These are phyloP conservation scores for Phenoliferia sp. DNA, from an alignment of 1,284 basidiomycete species.

Conservation along the genomic window DNA sequence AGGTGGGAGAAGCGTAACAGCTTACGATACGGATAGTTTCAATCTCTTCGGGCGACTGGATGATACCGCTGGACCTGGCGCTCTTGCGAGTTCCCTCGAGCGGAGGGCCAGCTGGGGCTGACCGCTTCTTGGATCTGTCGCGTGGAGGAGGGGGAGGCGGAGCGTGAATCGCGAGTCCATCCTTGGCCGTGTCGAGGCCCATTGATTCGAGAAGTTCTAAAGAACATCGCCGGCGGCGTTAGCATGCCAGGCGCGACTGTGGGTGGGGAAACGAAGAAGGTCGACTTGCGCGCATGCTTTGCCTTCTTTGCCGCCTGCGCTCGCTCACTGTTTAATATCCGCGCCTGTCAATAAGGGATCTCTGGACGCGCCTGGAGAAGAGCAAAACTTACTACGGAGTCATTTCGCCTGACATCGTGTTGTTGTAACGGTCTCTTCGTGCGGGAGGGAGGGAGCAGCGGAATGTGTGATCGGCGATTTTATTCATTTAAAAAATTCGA, in stretches of 20 bases:
- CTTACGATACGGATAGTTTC: not conserved
- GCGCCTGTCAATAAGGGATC: not conserved
- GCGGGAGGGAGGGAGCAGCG: too few relatives aligned
- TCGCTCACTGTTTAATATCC: not conserved
- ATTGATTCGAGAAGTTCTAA: not conserved
- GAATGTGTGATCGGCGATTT: too few relatives aligned
- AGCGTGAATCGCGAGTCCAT: not conserved
- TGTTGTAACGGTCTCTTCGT: too few relatives aligned
- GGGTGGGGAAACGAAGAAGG: not conserved
- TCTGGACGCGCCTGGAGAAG: not conserved
- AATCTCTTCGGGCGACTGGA: not conserved
- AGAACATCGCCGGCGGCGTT: not conserved
- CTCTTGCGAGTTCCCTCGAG: not conserved
- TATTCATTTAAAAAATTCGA: too few relatives aligned
- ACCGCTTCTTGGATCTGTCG: not conserved
- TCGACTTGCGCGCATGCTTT: not conserved
- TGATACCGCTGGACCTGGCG: not conserved
- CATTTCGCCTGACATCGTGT: not conserved
- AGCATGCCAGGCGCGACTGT: not conserved
- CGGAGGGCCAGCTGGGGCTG: not conserved
- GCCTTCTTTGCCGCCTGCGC: not conserved
- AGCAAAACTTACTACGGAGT: not conserved
- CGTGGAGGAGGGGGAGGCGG: not conserved
- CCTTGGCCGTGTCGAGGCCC: constrained; percentile 1
- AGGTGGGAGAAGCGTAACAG: not conserved